phyloP scores from a whole-genome alignment of 306 rosid genomes.

The Heteromeles arbutifolia region DNA sequence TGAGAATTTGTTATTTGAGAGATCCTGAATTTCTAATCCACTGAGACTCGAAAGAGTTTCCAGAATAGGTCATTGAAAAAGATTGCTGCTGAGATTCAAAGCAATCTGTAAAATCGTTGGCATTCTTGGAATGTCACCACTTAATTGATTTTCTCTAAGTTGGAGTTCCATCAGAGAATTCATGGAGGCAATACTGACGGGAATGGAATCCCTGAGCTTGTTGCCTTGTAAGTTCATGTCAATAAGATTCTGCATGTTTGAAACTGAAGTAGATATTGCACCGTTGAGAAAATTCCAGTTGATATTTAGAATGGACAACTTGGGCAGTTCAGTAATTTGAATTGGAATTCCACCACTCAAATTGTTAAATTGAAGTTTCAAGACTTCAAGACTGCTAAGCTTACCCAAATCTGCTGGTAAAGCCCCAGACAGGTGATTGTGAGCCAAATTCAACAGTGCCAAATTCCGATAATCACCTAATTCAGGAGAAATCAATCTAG shows the following conservation, averaged over 20 bases:
- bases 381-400: slow-evolving; percentile 49
- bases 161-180: slow-evolving; percentile 44
- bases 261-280: slow-evolving; percentile 43
- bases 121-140: slow-evolving; percentile 56
- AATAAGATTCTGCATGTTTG: slow-evolving; percentile 25
- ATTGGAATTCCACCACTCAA: slow-evolving; percentile 51
- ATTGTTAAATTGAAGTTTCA: slow-evolving; percentile 54
- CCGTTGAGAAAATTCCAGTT: slow-evolving; percentile 65
- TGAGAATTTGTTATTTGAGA: slow-evolving; percentile 61
- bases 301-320: slow-evolving; percentile 40
- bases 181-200: slow-evolving; percentile 21
- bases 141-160: slow-evolving; percentile 55
- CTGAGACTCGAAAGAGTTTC: slow-evolving; percentile 2
- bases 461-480: slow-evolving; percentile 40
- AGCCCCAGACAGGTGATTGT: slow-evolving; percentile 37
- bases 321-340: slow-evolving; percentile 20
- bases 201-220: slow-evolving; percentile 54
- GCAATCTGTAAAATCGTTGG: slow-evolving; percentile 44
- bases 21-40: slow-evolving; percentile 63
- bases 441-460: slow-evolving; percentile 62
- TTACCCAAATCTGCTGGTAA: slow-evolving; percentile 46
- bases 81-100: slow-evolving; percentile 75
- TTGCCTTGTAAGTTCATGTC: slow-evolving; percentile 50
- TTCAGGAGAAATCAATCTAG: slow-evolving; percentile 38
- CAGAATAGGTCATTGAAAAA: slow-evolving; percentile 49